A percentile compares a stretch with the other conserved stretches of the same genome.
phyloP scores from a whole-genome alignment of 2,329 filamentous ascomycete species.

The Onygenales sp. region DNA sequence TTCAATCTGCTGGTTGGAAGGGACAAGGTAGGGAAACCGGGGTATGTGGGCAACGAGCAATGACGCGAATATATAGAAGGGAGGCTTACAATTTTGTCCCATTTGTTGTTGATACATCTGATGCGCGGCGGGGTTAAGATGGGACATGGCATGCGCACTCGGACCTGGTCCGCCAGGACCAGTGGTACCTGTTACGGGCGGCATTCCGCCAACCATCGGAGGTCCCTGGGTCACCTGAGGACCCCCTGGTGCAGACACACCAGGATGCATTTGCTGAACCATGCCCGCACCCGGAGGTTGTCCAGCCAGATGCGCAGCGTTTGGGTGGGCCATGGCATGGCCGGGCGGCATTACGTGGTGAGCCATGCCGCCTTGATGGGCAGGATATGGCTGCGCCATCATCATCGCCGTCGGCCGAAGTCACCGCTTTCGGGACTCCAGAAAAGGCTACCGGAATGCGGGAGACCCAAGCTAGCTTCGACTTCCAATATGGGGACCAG shows the following conservation, averaged over 20 bases:
- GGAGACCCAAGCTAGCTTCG: conserved; percentile 2
- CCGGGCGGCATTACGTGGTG: conserved; percentile 50
- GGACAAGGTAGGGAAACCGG: background rate
- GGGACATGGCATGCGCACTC: conserved; percentile 51
- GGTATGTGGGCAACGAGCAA: conserved; percentile 1
- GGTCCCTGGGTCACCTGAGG: conserved; percentile 52
- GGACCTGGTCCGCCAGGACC: conserved; percentile 41
- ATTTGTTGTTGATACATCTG: conserved; percentile 41
- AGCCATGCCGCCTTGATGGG: conserved; percentile 49
- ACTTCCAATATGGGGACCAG: conserved; percentile 5
- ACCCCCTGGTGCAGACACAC: conserved; percentile 49
- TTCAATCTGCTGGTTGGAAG: background rate
- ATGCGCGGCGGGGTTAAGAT: conserved; percentile 46
- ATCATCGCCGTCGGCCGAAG: conserved; percentile 39
- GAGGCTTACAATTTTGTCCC: conserved; percentile 32
- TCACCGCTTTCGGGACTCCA: conserved; percentile 17
- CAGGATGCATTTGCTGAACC: conserved; percentile 51
- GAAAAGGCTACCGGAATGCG: conserved; percentile 8
- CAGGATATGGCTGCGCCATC: conserved; percentile 47
- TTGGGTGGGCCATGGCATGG: conserved; percentile 53
- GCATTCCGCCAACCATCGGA: conserved; percentile 57
- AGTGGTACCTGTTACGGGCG: conserved; percentile 46
- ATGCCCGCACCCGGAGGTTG: conserved; percentile 39
- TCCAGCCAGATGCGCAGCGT: conserved; percentile 43
- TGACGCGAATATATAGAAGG: background rate